phyloP scores from a whole-genome alignment of 495 filamentous ascomycete species.

The Terfezia boudieri region DNA sequence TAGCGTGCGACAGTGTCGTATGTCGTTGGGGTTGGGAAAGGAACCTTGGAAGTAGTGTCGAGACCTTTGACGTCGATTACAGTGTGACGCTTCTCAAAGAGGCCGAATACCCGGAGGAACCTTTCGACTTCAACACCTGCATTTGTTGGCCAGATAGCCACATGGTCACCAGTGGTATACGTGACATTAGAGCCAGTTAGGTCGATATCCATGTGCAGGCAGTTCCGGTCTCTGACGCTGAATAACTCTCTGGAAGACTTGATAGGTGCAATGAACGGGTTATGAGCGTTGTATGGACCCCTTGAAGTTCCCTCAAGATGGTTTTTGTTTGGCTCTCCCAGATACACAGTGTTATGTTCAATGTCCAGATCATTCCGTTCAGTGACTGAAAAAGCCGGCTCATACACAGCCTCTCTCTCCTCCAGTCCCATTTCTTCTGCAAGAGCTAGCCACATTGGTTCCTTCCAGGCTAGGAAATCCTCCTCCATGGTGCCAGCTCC shows the following conservation, averaged over 20 bases:
- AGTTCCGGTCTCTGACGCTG: constrained; percentile 78
- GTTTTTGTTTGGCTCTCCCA: constrained; percentile 91
- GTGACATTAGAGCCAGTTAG: constrained; percentile 63
- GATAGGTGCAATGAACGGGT: constrained; percentile 92
- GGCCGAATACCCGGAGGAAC: constrained; percentile 58
- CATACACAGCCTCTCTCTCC: constrained; percentile 90
- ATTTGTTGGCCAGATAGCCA: constrained; percentile 95
- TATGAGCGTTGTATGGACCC: constrained; percentile 89
- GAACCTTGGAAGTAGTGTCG: constrained; percentile 89
- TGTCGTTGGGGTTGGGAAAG: constrained; percentile 91
- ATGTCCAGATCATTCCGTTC: constrained; percentile 52
- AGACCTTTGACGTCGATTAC: constrained; percentile 83
- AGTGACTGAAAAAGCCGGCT: constrained; percentile 66
- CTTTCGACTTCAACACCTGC: constrained; percentile 78
- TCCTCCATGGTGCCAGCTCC: constrained; percentile 99
- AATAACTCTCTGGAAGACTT: constrained; percentile 77
- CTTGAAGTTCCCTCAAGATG: constrained; percentile 69
- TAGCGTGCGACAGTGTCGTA: constrained; percentile 87
- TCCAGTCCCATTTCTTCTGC: constrained; percentile 63
- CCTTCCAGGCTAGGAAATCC: constrained; percentile 98
- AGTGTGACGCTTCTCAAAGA: constrained; percentile 50
- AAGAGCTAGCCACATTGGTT: constrained; percentile 89
- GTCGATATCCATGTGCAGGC: constrained; percentile 90
- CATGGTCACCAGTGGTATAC: constrained; percentile 93
- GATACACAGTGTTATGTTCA: constrained; percentile 71